Conservation (phyloP, 768 basidiomycete genomes). For the Boletus subcaerulescens region DNA sequence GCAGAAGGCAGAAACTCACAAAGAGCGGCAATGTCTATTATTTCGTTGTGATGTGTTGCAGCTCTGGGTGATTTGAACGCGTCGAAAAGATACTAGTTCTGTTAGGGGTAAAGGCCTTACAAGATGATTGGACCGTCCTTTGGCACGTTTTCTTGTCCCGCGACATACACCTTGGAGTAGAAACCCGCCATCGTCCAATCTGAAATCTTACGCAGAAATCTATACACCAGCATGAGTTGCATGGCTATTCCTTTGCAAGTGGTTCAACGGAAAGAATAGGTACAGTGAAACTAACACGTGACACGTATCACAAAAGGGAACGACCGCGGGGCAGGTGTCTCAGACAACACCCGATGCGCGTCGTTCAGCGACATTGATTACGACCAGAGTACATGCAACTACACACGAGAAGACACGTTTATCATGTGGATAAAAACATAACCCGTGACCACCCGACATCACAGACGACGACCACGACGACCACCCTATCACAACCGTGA, state of each 20-base stretch:
- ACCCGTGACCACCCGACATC: slow-evolving; percentile 22
- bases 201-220: slow-evolving; percentile 56
- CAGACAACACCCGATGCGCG: slow-evolving; percentile 68
- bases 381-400: slow-evolving; percentile 35
- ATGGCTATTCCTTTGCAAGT: slow-evolving; percentile 21
- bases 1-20: slow-evolving; percentile 27
- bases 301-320: slow-evolving; percentile 8
- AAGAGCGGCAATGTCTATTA: slow-evolving; percentile 53
- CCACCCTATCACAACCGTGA: slow-evolving; percentile 63
- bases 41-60: slow-evolving; percentile 67
- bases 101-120: slow-evolving; percentile 34
- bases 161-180: slow-evolving; percentile 58
- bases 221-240: slow-evolving; percentile 56
- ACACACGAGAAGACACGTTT: slow-evolving; percentile 27
- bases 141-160: slow-evolving; percentile 56
- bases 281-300: neutral
- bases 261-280: neutral
- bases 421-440: slow-evolving; percentile 6
- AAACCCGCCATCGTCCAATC: slow-evolving; percentile 59
- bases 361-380: slow-evolving; percentile 74
- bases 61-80: slow-evolving; percentile 35
- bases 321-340: slow-evolving; percentile 80
- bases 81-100: neutral
- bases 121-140: slow-evolving; percentile 57
- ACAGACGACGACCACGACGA: slow-evolving; percentile 98